Evolutionary conservation across 768 basidiomycete species (phyloP), one percentile per base, ranked within the genome.

Genomic region (Boletus insuetus): DNA sequence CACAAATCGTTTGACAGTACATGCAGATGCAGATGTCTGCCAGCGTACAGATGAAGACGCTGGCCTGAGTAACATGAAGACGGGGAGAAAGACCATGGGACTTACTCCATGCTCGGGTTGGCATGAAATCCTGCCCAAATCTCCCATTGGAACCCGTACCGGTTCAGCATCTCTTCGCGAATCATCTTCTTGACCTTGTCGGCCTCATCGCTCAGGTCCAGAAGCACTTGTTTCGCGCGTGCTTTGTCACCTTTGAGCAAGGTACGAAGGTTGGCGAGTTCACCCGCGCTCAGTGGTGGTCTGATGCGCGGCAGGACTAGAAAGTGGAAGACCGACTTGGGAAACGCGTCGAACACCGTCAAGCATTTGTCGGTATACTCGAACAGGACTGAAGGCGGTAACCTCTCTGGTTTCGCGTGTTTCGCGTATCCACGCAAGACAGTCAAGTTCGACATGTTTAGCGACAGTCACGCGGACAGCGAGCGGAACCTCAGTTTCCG

Each of bases 241-340:
- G 72, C 73, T 64, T 79, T 83, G 65, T 86, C 79, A 32, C 76
- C 74, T 50, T 70, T 75, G 64, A 87, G 67, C 38, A 94, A 72
- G 13, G 81, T 71, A 51, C 74, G 76, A 19, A 96, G 75, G 66
- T 76, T 81, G 20, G 76, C 62, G 38, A 91, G 74, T 31, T 79
- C 77, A 45, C 64, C 59, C 40, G 69, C 69, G 49, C 59, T 67
- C 50, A 69, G 39, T 10, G 75, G 65, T 6, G 65, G 62, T 39
- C 43, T 61, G 57, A 69, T 49, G 63, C 85, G 81, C 39, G 94
- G 94, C n/a, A 96, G 77, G 52, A 96, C 71, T 42, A 97, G 79
- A 65, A 94, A 89, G 72, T 97, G 94, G 69, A 92, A 95, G 52
- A 84, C 86, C 6, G 90, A 85, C 71, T 94, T 94, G 6, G 89